Evolutionary conservation across 179 eudicot genomes (phyloP), one percentile per base, ranked within the genome.

Genomic region (Spergularia azorica): DNA sequence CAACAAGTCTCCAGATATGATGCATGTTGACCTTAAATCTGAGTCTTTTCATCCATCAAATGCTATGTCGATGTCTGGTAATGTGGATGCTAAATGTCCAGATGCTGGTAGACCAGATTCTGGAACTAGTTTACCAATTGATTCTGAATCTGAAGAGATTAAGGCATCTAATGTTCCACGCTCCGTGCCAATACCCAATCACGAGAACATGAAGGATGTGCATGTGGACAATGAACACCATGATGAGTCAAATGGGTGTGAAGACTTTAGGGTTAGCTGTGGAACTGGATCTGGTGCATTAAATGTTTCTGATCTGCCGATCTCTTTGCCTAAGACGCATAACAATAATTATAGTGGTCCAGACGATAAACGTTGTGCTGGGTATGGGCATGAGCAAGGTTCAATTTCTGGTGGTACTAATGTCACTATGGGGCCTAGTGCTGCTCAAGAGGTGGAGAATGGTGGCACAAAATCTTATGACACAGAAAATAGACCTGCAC

Each of bases 41-140:
- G 80, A 84, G 66, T 64, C 79, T 67, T 78, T 79, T 13, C 75
- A 83, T 83, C 80, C 84, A 73, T 87, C 87, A 52, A 79, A 81
- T 79, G 87, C 86, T 55, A 79, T 80, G 14, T 76, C 83, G 21
- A 81, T 72, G 60, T 71, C 79, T 65, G 87, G 76, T 63, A 73
- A 66, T 55, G 51, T 72, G 8, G 83, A 82, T 74, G 11, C 46
- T 48, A 72, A 71, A 46, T 63, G 66, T 73, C 83, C 81, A 63
- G 68, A 72, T 77, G 70, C 79, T 63, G 59, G 73, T 51, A 77
- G 76, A 59, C 69, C 70, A 50, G 75, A 69, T 51, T 48, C 41
- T 15, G 80, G 26, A 65, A 56, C 79, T 32, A 67, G 78, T 60
- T 59, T 70, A 39, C 50, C 17, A 62, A 55, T 39, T 72, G 63